Evolutionary conservation across 1,284 basidiomycete genomes (phyloP), one percentile per base, ranked within the genome.

Genomic region (Sanghuangporus weigelae): DNA sequence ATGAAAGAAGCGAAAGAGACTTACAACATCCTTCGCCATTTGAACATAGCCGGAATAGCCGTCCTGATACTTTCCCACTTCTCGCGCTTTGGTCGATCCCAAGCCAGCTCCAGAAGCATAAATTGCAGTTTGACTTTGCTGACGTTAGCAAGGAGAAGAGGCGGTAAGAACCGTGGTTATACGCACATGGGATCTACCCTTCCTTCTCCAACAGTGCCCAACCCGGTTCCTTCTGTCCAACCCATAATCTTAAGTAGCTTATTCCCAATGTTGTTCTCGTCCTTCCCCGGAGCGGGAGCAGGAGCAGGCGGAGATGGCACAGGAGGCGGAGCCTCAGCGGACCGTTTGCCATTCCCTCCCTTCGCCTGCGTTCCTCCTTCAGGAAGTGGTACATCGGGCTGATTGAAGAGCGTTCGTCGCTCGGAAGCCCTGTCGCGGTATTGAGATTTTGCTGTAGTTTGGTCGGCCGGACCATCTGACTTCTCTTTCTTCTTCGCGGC

Each of bases 161-260:
- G 38, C 7, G 26, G 51, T 35, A 36, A 14, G 1, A 36, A 50
- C 40, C 36, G 23, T 6, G 42, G 8, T 11, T 40, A 58, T 39
- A 40, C 88, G 63, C 75, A 87, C 84, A 97, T 86, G 2, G 95
- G 95, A 59, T 95, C 93, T 16, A 93, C 86, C 60, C 93, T 77
- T 21, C 95, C 95, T 62, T 92, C 91, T 6, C 88, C 92, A 61
- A 80, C 82, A 6, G 83, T 81, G 0, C 95, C 95, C 48, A 97
- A 76, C 0, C 95, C 95, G n/a, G 83, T 87, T 2, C 95, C 95
- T 70, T 91, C 87, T 65, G 83, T 90, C 95, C 95, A 97, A 0
- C 95, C 95, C 95, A 97, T 96, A 84, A 95, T 94, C 73, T 93
- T 93, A 67, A 97, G 74, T 63, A 97, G 73, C 73, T 94, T 94